Base-by-base conservation (phyloP, 345 rosid species). In the Dipteronia sinensis region DNA sequence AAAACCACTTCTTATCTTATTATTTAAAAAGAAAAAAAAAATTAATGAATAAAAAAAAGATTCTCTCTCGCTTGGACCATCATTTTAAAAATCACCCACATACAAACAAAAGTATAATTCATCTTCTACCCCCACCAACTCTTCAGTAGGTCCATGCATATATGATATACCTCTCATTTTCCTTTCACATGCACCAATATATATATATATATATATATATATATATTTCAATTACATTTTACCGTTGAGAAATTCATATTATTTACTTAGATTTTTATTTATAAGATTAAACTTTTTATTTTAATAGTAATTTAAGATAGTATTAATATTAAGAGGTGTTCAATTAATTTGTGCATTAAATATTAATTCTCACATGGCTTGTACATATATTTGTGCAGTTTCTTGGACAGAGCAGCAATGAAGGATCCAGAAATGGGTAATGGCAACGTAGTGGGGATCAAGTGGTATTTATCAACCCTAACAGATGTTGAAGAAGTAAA, bases 401-500 rank as follows among this genome's bases (percentile, higher is more conserved):
- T 90, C 85, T 75, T 96, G 82, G 99, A 92, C 80, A 91, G 81
- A 83, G 98, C 98, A 68, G 95, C 99, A 38, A 87, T 93, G 63
- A 91, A 76, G 81, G 88, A 81, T 25, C 80, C 90, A 12, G 79
- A 81, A 15, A 56, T 46, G 67, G 17, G 64, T 51, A 31, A 31
- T 10, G 72, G 72, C 71, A 69, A 38, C 17, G 67, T 74, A 19
- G 64, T 16, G 22, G 75, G 72, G 77, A 91, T 88, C 86, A 91
- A 89, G 85, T 93, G 99, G 99, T 81, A 82, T 63, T 65, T 96
- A 69, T 83, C 97, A 42, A 96, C 99, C 81, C 68, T 94, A 74
- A 91, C 97, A 7, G 99, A 96, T 68, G 97, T 91, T 4, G 99
- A 96, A 62, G 99, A 96, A 80, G 99, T 96, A 70, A 96, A 96